Conservation (phyloP, 176 grass and related monocot species). For the Phoenix dactylifera region DNA sequence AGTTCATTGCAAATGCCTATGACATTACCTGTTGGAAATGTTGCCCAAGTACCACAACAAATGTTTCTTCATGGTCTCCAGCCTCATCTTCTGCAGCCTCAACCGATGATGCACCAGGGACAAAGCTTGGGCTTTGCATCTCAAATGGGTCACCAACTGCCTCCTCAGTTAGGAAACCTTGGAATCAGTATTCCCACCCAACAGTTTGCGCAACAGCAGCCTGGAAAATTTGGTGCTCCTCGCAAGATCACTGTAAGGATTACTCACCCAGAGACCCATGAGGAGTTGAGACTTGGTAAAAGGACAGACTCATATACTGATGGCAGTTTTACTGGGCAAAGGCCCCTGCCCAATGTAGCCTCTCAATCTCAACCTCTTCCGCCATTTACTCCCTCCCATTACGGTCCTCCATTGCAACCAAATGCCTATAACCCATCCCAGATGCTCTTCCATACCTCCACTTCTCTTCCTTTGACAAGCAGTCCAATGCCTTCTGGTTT, state of each 20-base stretch:
- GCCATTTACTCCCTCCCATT: slow-evolving; percentile 28
- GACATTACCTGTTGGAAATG: slow-evolving; percentile 39
- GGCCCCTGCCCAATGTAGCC: slow-evolving; percentile 33
- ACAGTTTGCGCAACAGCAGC: slow-evolving; percentile 48
- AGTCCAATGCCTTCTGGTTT: slow-evolving; percentile 48
- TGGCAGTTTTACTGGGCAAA: slow-evolving; percentile 30
- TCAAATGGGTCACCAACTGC: slow-evolving; percentile 30
- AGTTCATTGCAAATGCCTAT: slow-evolving; percentile 81
- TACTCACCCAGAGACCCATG: slow-evolving; percentile 78
- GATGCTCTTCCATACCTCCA: slow-evolving; percentile 36
- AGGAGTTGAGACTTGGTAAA: slow-evolving; percentile 71
- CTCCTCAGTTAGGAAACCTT: slow-evolving; percentile 52
- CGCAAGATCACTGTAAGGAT: slow-evolving; percentile 62
- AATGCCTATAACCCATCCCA: slow-evolving; percentile 37
- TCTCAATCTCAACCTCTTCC: slow-evolving; percentile 28
- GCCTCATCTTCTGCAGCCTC: slow-evolving; percentile 43
- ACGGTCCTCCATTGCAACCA: slow-evolving; percentile 29
- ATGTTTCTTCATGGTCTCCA: slow-evolving; percentile 56
- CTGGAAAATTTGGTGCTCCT: slow-evolving; percentile 31
- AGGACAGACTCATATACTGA: slow-evolving; percentile 12
- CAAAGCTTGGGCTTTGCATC: slow-evolving; percentile 48
- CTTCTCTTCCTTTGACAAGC: slow-evolving; percentile 30
- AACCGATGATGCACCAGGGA: slow-evolving; percentile 66
- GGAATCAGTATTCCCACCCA: slow-evolving; percentile 23
- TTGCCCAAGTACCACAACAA: slow-evolving; percentile 44